A percentile compares a stretch with the other conserved stretches of the same genome.
These are phyloP conservation scores for Penicillium atrosanguineum DNA, from an alignment of 495 filamentous ascomycete species.

Conservation along the genomic window DNA sequence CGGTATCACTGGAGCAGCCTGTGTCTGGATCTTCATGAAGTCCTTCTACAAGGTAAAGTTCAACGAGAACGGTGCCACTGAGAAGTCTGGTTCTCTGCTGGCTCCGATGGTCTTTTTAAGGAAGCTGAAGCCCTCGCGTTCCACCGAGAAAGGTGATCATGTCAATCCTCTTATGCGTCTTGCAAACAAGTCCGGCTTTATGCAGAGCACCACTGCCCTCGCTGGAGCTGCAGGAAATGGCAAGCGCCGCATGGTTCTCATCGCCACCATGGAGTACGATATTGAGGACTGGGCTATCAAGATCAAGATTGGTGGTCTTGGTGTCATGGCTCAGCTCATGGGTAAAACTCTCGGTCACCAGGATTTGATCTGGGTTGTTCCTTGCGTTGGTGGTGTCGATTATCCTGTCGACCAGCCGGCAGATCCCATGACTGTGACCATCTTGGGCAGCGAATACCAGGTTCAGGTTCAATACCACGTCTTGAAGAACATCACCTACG, in stretches of 20 bases:
- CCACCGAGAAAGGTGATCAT: constrained; percentile 10
- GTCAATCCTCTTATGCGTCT: constrained; percentile 32
- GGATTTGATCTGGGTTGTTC: constrained; percentile 71
- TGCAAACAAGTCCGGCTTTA: constrained; percentile 42
- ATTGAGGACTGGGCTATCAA: constrained; percentile 73
- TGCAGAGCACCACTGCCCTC: constrained; percentile 42
- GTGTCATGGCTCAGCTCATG: constrained; percentile 71
- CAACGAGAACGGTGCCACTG: constrained; percentile 60
- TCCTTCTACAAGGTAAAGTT: constrained; percentile 75
- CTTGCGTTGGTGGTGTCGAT: constrained; percentile 65
- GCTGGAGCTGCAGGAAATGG: constrained; percentile 33
- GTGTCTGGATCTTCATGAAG: constrained; percentile 59
- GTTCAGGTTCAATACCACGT: constrained; percentile 66
- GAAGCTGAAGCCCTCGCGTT: constrained; percentile 24
- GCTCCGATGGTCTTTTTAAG: constrained; percentile 37
- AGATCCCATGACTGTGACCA: constrained; percentile 61
- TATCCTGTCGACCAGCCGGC: constrained; percentile 60
- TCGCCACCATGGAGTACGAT: constrained; percentile 72
- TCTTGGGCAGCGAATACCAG: constrained; percentile 61
- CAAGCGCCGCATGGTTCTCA: constrained; percentile 55
- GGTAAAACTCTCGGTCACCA: constrained; percentile 65
- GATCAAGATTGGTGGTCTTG: constrained; percentile 71
- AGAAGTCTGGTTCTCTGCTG: constrained; percentile 35
- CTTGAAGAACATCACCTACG: constrained; percentile 68
- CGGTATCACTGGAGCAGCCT: constrained; percentile 44